Evolutionary conservation across 2,329 filamentous ascomycete genomes (phyloP).

Genomic region (Ceratocystis papillata): DNA sequence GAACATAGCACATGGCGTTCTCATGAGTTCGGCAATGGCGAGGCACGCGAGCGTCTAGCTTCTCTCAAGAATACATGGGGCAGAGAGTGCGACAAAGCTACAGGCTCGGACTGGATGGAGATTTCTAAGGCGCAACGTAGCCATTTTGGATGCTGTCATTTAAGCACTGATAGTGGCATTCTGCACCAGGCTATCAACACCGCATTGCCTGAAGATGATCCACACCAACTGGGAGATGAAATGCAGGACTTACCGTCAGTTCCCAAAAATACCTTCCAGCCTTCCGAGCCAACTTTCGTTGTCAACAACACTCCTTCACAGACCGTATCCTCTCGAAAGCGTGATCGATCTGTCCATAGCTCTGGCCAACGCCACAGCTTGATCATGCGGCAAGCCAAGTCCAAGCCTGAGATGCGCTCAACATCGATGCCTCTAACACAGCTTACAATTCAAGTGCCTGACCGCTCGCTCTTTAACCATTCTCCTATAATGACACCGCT

Average conservation of each 20-base stretch:
- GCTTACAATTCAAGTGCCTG: constrained; percentile 16
- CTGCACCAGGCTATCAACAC: not conserved
- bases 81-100: not conserved
- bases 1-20: not conserved
- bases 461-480: not conserved
- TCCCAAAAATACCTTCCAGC: not conserved
- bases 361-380: constrained; percentile 2
- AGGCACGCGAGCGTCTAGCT: not conserved
- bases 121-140: not conserved
- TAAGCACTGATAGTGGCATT: not conserved
- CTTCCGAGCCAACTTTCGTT: constrained; percentile 3
- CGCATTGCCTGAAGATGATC: not conserved
- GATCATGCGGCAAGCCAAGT: constrained; percentile 8
- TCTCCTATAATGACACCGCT: constrained; percentile 11
- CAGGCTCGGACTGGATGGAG: not conserved
- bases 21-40: not conserved
- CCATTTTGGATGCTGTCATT: not conserved
- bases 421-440: not conserved
- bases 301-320: constrained; percentile 15
- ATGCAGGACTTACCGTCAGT: not conserved
- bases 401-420: constrained; percentile 14
- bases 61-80: not conserved
- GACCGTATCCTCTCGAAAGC: constrained; percentile 14
- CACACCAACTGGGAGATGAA: not conserved
- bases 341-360: not conserved